Evolutionary conservation across 1,284 basidiomycete genomes (phyloP).

Genomic region (Volvariella surrecta): DNA sequence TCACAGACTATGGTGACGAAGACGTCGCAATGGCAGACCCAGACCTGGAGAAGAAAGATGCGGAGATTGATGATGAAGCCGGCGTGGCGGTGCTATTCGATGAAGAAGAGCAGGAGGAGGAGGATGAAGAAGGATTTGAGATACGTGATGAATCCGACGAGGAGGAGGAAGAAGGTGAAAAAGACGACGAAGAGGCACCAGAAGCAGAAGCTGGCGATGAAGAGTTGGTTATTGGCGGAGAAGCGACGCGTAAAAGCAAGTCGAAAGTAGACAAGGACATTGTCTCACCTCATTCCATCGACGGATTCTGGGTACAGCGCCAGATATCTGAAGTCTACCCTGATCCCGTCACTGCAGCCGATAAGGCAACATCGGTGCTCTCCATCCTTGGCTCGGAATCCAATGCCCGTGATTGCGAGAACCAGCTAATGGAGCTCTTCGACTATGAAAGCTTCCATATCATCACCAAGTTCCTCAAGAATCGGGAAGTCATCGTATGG

Average conservation of each 20-base stretch:
- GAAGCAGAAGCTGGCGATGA: slow-evolving; percentile 45
- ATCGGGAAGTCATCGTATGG: slow-evolving; percentile 96
- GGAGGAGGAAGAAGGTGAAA: slow-evolving; percentile 60
- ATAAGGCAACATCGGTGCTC: slow-evolving; percentile 85
- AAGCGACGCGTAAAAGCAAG: slow-evolving; percentile 35
- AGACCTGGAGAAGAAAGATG: slow-evolving; percentile 70
- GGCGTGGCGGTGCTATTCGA: slow-evolving; percentile 96
- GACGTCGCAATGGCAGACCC: slow-evolving; percentile 72
- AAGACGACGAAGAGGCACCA: slow-evolving; percentile 33
- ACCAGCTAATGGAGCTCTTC: slow-evolving; percentile 95
- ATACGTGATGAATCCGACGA: slow-evolving; percentile 74
- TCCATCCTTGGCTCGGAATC: slow-evolving; percentile 87
- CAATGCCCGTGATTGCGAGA: slow-evolving; percentile 90
- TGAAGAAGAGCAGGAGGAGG: slow-evolving; percentile 88
- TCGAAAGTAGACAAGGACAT: slow-evolving; percentile 66
- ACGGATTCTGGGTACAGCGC: slow-evolving; percentile 98
- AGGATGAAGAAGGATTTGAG: slow-evolving; percentile 82
- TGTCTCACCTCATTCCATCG: slow-evolving; percentile 86
- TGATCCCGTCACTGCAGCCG: slow-evolving; percentile 90
- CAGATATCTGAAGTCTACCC: slow-evolving; percentile 87
- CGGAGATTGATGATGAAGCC: slow-evolving; percentile 85
- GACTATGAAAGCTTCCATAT: slow-evolving; percentile 92
- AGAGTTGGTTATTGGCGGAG: slow-evolving; percentile 68
- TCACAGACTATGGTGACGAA: slow-evolving; percentile 91
- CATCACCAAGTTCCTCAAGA: slow-evolving; percentile 89